Percentiles rank a stretch among this genome's conserved stretches.
Evolutionary conservation across 2,329 filamentous ascomycete species (phyloP).

Genomic region (Dactylellina parvicollis): DNA sequence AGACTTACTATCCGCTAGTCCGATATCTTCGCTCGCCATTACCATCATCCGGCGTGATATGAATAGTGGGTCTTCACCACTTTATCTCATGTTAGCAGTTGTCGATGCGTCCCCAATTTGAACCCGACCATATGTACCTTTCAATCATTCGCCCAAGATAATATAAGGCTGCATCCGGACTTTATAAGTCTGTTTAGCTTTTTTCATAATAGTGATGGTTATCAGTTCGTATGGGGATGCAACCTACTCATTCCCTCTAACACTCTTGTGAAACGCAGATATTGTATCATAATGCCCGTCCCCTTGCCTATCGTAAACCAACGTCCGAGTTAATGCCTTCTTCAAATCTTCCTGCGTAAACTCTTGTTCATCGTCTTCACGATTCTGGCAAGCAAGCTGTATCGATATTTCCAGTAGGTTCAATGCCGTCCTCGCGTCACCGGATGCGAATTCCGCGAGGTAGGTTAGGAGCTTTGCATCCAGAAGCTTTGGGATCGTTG

Average conservation of each 20-base stretch:
- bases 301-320: conserved; percentile 93
- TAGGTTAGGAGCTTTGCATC: conserved; percentile 82
- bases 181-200: background rate
- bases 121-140: conserved; percentile 26
- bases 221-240: background rate
- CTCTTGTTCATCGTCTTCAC: background rate
- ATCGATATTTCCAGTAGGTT: conserved; percentile 92
- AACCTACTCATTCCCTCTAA: conserved; percentile 77
- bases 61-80: conserved; percentile 91
- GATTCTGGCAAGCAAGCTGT: conserved; percentile 63
- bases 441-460: conserved; percentile 85
- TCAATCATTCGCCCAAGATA: conserved; percentile 91
- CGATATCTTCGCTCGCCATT: conserved; percentile 84
- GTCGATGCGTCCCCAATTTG: background rate
- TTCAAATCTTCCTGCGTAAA: conserved; percentile 81
- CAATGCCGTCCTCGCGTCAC: conserved; percentile 89
- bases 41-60: conserved; percentile 93
- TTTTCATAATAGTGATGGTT: background rate
- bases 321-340: conserved; percentile 82
- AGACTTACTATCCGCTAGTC: conserved; percentile 38
- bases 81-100: conserved; percentile 66
- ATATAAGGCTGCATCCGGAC: conserved; percentile 84
- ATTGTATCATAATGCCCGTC: conserved; percentile 99
- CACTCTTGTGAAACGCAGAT: conserved; percentile 94
- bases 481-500: conserved; percentile 68